phyloP scores from a whole-genome alignment of 192 early-diverging fungal genomes.

The Coemansia sp. region DNA sequence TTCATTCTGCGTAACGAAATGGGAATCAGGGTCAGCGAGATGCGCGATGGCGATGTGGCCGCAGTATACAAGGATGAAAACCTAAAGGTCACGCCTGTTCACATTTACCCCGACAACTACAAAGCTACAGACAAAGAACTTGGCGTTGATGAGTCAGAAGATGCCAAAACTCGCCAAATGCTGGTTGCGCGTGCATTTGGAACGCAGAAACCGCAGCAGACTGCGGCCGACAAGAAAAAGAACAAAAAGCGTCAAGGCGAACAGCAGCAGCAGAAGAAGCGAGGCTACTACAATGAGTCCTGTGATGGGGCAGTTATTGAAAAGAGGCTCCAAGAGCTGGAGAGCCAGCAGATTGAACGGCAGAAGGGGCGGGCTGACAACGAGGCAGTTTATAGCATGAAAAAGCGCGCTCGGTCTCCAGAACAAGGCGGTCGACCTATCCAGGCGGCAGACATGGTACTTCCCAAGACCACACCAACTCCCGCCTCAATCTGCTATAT shows the following conservation, averaged over 20 bases:
- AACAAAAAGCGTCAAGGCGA: slow-evolving; percentile 14
- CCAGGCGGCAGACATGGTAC: slow-evolving; percentile 13
- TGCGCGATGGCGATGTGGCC: slow-evolving; percentile 40
- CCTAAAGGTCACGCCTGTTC: slow-evolving; percentile 62
- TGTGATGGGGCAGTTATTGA: slow-evolving; percentile 35
- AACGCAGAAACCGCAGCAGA: slow-evolving; percentile 11
- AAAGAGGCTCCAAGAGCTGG: slow-evolving; percentile 25
- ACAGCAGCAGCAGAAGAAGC: slow-evolving; percentile 26
- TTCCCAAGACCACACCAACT: slow-evolving; percentile 52
- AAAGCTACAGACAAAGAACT: slow-evolving; percentile 6
- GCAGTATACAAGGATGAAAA: slow-evolving; percentile 63
- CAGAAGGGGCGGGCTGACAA: neutral
- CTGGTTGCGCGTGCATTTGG: slow-evolving; percentile 37
- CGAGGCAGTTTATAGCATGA: slow-evolving; percentile 15
- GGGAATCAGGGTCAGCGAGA: slow-evolving; percentile 59
- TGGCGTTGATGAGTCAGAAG: slow-evolving; percentile 32
- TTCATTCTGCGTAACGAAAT: slow-evolving; percentile 70
- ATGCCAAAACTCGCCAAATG: slow-evolving; percentile 9
- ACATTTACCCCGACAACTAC: slow-evolving; percentile 57
- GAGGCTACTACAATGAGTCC: slow-evolving; percentile 26
- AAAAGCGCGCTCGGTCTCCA: slow-evolving; percentile 35
- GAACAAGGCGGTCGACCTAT: slow-evolving; percentile 12
- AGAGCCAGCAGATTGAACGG: slow-evolving; percentile 15
- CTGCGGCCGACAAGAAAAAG: slow-evolving; percentile 4
- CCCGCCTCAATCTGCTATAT: slow-evolving; percentile 66